Conservation (phyloP, 2,329 filamentous ascomycete species). For the Neonectria ditissima region DNA sequence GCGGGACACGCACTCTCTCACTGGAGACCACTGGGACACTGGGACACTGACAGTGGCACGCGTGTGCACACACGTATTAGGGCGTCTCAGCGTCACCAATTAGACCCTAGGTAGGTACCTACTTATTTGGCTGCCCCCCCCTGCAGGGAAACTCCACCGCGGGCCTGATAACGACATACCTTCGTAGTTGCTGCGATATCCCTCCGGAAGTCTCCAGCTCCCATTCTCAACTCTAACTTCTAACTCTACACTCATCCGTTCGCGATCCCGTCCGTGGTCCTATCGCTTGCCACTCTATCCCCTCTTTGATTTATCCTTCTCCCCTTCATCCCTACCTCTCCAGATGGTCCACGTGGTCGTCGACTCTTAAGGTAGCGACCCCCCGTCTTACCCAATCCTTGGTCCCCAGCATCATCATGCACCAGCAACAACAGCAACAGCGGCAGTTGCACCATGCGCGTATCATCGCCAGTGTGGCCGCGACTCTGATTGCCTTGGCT, state of each 20-base stretch:
- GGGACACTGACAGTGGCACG: conserved; percentile 7
- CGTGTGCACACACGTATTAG: conserved; percentile 24
- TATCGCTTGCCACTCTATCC: conserved; percentile 2
- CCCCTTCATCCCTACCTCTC: neutral
- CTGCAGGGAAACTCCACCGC: neutral
- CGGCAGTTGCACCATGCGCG: conserved; percentile 70
- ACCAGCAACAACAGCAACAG: conserved; percentile 41
- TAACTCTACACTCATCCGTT: neutral
- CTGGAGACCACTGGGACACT: neutral
- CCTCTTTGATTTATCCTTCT: conserved; percentile 11
- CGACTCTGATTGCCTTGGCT: conserved; percentile 85
- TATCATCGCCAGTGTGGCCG: conserved; percentile 85
- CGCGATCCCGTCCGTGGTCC: neutral
- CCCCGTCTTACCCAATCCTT: neutral
- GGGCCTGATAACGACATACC: conserved; percentile 13
- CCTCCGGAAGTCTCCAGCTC: neutral
- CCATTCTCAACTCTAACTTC: neutral
- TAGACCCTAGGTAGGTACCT: too few species aligned
- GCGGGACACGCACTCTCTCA: neutral
- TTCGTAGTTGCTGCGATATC: conserved; percentile 1
- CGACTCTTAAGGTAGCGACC: neutral
- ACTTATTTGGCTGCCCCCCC: neutral
- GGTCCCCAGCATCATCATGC: conserved; percentile 36
- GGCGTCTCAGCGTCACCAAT: neutral
- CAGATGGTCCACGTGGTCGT: conserved; percentile 10